These are phyloP conservation scores for Collybia mongolica DNA, from an alignment of 768 basidiomycete genomes.

Conservation along the genomic window DNA sequence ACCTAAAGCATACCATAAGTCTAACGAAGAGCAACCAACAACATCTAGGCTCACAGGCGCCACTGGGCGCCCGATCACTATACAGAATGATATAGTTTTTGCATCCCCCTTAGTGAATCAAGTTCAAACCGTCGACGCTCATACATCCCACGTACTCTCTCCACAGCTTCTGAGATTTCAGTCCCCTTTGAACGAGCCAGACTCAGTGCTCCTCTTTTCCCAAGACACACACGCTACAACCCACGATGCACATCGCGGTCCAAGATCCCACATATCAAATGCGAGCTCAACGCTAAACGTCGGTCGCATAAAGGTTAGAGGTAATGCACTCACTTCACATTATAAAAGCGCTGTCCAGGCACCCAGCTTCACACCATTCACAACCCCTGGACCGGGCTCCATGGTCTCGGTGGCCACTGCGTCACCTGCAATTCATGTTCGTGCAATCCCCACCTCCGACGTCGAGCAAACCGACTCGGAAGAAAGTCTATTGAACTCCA, in stretches of 20 bases:
- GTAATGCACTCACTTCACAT: background rate
- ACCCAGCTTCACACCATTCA: slow-evolving; percentile 14
- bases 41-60: background rate
- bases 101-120: slow-evolving; percentile 11
- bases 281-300: no score
- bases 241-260: no score
- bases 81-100: slow-evolving; percentile 14
- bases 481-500: no score
- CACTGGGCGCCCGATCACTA: background rate
- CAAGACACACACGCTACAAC: no score
- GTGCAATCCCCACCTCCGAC: no score
- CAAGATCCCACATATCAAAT: no score
- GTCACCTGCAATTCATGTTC: background rate
- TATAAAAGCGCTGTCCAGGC: background rate
- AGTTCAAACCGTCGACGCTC: slow-evolving; percentile 1
- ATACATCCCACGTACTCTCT: background rate
- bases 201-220: no score
- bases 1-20: slow-evolving; percentile 13
- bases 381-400: slow-evolving; percentile 17
- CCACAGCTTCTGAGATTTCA: slow-evolving; percentile 1
- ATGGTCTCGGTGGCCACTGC: background rate
- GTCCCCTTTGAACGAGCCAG: background rate
- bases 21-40: no score
- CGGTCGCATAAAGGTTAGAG: no score
- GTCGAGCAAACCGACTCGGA: no score